Evolutionary conservation across 1,284 basidiomycete species (phyloP).

Genomic region (Rugosomyces carneus): DNA sequence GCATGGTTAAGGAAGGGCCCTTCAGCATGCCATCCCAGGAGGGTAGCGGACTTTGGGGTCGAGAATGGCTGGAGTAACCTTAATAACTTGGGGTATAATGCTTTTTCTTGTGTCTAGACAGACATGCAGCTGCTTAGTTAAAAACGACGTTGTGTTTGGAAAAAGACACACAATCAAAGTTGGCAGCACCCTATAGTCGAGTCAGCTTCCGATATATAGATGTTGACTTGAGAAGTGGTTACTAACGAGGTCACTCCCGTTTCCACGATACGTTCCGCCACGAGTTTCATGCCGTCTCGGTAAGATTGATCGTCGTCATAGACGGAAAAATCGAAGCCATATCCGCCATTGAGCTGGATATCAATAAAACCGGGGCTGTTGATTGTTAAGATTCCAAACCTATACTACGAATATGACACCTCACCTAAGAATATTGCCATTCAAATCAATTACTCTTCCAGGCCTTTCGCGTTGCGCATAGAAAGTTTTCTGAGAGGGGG

Average conservation of each 20-base stretch:
- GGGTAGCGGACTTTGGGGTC: slow-evolving; percentile 53
- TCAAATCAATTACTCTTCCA: slow-evolving; percentile 54
- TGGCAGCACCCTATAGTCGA: slow-evolving; percentile 51
- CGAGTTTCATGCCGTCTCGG: slow-evolving; percentile 58
- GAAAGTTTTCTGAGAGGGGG: slow-evolving; percentile 54
- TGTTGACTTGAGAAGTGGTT: slow-evolving; percentile 1
- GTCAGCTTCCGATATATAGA: slow-evolving; percentile 4
- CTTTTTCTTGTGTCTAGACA: slow-evolving; percentile 72
- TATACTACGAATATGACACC: slow-evolving; percentile 15
- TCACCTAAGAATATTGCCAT: slow-evolving; percentile 68
- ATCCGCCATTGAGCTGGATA: slow-evolving; percentile 84
- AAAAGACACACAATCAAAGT: slow-evolving; percentile 66
- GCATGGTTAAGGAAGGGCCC: slow-evolving; percentile 80
- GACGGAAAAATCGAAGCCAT: slow-evolving; percentile 85
- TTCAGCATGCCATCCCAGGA: slow-evolving; percentile 86
- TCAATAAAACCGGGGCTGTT: slow-evolving; percentile 72
- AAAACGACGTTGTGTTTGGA: background rate
- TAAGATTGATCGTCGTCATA: slow-evolving; percentile 70
- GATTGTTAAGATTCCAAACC: background rate
- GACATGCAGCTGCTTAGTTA: slow-evolving; percentile 1
- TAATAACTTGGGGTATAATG: slow-evolving; percentile 64
- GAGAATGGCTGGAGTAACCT: slow-evolving; percentile 59
- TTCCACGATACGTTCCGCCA: slow-evolving; percentile 74
- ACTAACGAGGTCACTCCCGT: slow-evolving; percentile 84
- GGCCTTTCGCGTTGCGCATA: slow-evolving; percentile 59